Base-by-base conservation (phyloP, 2,329 filamentous ascomycete species). In the Colletotrichum falcatum region DNA sequence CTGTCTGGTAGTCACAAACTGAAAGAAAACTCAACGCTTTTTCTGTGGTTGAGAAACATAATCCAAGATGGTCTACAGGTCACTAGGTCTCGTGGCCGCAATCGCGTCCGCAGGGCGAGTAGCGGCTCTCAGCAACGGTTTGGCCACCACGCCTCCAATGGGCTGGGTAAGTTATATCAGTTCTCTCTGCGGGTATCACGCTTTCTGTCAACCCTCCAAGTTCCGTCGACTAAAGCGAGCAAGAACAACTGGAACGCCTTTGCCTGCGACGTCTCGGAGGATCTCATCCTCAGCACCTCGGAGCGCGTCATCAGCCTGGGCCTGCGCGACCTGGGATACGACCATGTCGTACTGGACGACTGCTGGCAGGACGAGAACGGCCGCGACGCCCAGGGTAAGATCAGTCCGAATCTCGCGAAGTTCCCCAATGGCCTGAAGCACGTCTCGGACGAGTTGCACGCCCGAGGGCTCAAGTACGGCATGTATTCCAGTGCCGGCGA, bases 401-500 rank as follows among this genome's bases (percentile, higher is more conserved):
- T 81, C 30, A 75, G 79, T 51, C 71, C 75, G 30, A 78, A 82
- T 69, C 72, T 75, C 1, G 68, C 65, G 14, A 81, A 81, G 73
- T 83, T 81, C 53, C 81, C 81, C 14, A 75, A 74, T 23, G 80
- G 81, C 37, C 78, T 83, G 65, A 78, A 77, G 51, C 71, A 76
- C 48, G 72, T 82, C 3, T 77, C 80, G 8, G 79, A 81, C 54
- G 72, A 78, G 46, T 70, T 81, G 23, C 81, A 83, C 61, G 73
- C 71, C 6, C 73, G 78, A 64, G 79, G 80, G 8, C 77, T 82
- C 59, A 79, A 81, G 69, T 77, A 81, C 23, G 81, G 81, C 18
- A 81, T 82, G 71, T 83, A 83, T 72, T 78, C 77, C 18, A 78
- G 78, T 37, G 80, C 85, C 4, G 86, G 86, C 12, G 79, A 78